Conservation (phyloP, 139 green algal species). For the Ulvella scutata region DNA sequence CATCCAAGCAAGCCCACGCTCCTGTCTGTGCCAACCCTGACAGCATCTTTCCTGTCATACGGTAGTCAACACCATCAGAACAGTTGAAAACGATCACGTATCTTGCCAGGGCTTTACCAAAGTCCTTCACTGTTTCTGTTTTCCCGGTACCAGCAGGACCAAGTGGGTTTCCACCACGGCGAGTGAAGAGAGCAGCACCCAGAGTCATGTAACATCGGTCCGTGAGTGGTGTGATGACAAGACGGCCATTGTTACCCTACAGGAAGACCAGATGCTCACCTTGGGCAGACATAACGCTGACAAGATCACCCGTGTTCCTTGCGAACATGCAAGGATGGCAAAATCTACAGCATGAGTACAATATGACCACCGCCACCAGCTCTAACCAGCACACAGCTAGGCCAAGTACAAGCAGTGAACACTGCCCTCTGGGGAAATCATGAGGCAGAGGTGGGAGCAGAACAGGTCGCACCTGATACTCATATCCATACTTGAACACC, state of each 20-base stretch:
- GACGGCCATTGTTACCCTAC: conserved; percentile 34
- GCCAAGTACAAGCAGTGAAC: too few species aligned
- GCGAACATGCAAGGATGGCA: too few species aligned
- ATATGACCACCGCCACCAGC: too few species aligned
- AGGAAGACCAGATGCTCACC: too few species aligned
- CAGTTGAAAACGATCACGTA: conserved; percentile 84
- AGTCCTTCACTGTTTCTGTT: conserved; percentile 69
- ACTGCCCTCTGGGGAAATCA: too few species aligned
- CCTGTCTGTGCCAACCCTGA: conserved; percentile 62
- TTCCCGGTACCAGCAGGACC: conserved; percentile 66
- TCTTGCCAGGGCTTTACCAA: conserved; percentile 60
- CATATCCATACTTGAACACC: conserved; percentile 64
- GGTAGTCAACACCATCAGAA: conserved; percentile 67
- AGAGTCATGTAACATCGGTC: conserved; percentile 74
- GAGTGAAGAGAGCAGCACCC: conserved; percentile 55
- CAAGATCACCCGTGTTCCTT: too few species aligned
- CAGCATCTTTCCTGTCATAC: conserved; percentile 78
- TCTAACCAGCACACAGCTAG: too few species aligned
- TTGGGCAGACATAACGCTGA: too few species aligned
- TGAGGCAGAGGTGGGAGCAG: too few species aligned
- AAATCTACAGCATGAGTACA: too few species aligned
- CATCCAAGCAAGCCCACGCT: conserved; percentile 70
- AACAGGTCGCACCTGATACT: conserved; percentile 43
- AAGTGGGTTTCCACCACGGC: conserved; percentile 54
- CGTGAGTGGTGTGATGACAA: conserved; percentile 50